Percentiles rank a stretch among this genome's conserved stretches.
Conservation (phyloP, 2,329 filamentous ascomycete species). For the Hypocrella siamensis region DNA sequence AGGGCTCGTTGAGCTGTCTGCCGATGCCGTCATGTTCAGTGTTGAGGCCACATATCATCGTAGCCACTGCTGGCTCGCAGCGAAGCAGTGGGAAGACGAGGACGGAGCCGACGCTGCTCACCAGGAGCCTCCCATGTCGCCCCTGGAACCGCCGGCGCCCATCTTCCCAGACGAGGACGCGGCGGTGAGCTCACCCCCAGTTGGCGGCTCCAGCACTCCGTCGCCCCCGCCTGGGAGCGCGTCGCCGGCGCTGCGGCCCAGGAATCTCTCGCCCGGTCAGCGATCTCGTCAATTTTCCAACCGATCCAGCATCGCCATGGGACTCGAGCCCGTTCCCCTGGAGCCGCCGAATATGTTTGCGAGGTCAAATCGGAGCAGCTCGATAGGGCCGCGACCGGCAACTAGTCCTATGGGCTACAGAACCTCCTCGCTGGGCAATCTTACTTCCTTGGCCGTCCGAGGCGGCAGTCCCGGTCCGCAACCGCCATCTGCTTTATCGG, state of each 20-base stretch:
- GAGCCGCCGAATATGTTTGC: conserved; percentile 14
- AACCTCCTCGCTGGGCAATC: conserved; percentile 20
- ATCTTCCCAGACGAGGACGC: conserved; percentile 18
- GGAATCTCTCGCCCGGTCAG: conserved; percentile 21
- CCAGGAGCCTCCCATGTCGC: conserved; percentile 19
- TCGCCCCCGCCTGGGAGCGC: conserved; percentile 12
- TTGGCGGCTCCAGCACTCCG: conserved; percentile 9
- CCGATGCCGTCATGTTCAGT: conserved; percentile 44
- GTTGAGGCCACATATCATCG: conserved; percentile 45
- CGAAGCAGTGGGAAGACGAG: conserved; percentile 30
- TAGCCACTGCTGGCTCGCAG: conserved; percentile 39
- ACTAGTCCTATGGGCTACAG: conserved; percentile 17
- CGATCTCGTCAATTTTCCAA: conserved; percentile 17
- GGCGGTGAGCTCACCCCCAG: conserved; percentile 8
- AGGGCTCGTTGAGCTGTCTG: conserved; percentile 40
- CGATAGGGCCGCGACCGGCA: conserved; percentile 15
- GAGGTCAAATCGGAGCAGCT: conserved; percentile 18
- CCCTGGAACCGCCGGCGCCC: conserved; percentile 20
- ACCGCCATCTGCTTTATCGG: conserved; percentile 11
- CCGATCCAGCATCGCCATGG: conserved; percentile 27
- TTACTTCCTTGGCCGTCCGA: conserved; percentile 11
- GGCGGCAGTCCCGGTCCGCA: conserved; percentile 6
- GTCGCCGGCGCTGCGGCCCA: conserved; percentile 17
- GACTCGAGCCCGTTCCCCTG: conserved; percentile 25
- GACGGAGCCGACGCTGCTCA: conserved; percentile 13